Base-by-base conservation (phyloP, 2,329 filamentous ascomycete genomes). In the Aspergillus pseudoterreus region DNA sequence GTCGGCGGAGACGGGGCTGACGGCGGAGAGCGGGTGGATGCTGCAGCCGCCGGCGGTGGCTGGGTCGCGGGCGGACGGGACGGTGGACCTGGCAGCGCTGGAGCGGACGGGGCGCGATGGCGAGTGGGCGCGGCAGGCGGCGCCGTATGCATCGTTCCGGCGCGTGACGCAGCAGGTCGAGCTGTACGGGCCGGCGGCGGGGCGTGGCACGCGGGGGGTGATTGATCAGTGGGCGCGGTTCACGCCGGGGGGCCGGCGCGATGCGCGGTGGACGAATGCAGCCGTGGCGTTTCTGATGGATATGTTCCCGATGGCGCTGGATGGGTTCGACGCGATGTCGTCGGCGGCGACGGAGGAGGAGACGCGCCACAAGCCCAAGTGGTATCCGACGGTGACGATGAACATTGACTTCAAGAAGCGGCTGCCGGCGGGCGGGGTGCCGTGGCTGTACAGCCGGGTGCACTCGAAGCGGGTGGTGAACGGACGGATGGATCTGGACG, bases 351-450 rank as follows among this genome's bases (percentile, higher is more conserved):
- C 57, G 15, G 61, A 33, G 66, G 74, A 55, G 51, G 66, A 47
- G 21, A 45, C 52, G 64, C 54, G 58, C 27, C 14, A 42, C 51
- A 45, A 61, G 39, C 65, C 63, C 67, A 83, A 82, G 59, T 91
- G 87, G 88, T 90, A 89, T 65, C 88, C 88, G 0, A 95, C 89
- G 0, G 69, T 95, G 1, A 73, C 85, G 15, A 71, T 94, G 64
- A 90, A 88, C 65, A 62, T 95, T 19, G 89, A 95, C 56, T 75
- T 91, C 36, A 94, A 92, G 75, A 88, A 86, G 65, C 68, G 78
- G 6, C 66, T 95, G 42, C 87, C 88, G 0, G 71, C 73, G 4
- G 80, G 82, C 39, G 88, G 89, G 0, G 82, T 83, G 1, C 84
- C 89, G 65, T 94, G 87, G 84, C 65, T 95, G 48, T 85, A 85